Base-by-base conservation (phyloP, 2,329 filamentous ascomycete species). In the Mycosphaerelloides madeirae region DNA sequence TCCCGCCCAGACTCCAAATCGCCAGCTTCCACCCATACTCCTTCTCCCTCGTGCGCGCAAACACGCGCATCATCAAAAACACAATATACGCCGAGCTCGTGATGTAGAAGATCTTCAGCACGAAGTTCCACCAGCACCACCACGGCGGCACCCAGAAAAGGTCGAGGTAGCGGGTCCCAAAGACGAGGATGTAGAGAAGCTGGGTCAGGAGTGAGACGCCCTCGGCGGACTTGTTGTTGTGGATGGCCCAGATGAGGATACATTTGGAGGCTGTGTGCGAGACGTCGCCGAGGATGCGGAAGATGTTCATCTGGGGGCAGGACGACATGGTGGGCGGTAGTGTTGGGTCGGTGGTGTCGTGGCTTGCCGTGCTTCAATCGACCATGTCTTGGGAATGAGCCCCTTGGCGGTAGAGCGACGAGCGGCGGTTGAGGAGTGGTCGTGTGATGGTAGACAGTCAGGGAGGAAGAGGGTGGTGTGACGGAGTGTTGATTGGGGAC, bases 21-120 rank as follows among this genome's bases (percentile, higher is more conserved):
- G 87, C 87, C 53, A 96, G 73, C 69, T 90, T 95, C 90, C 91
- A 96, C n/a, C 89, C 86, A 58, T 88, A 80, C 71, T 97, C 91
- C 41, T 83, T 77, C 69, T 97, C 91, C 32, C 90, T 75, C n/a
- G 90, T 95, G 28, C 91, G 80, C 9, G 90, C 85, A 65, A 81
- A 95, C 16, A 89, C 73, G 68, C 83, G 84, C 66, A 88, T 84
- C 89, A 97, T 96, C 52, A 95, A 68, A 44, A 78, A 84, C 50
- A 96, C 79, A 58, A 90, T 93, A 67, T 95, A 96, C 51, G 90
- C 77, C 1, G 86, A 91, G 3, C 85, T 87, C 3, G 79, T 61
- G 49, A 95, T 85, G 69, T 95, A 97, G 69, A 94, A 87, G 50
- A 93, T 76, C 74, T 96, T 96, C 67, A 96, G 85, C 48, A 85